A percentile compares a stretch with the other conserved stretches of the same genome.
Conservation (phyloP, 2,329 filamentous ascomycete genomes). For the Fusarium siculi region DNA sequence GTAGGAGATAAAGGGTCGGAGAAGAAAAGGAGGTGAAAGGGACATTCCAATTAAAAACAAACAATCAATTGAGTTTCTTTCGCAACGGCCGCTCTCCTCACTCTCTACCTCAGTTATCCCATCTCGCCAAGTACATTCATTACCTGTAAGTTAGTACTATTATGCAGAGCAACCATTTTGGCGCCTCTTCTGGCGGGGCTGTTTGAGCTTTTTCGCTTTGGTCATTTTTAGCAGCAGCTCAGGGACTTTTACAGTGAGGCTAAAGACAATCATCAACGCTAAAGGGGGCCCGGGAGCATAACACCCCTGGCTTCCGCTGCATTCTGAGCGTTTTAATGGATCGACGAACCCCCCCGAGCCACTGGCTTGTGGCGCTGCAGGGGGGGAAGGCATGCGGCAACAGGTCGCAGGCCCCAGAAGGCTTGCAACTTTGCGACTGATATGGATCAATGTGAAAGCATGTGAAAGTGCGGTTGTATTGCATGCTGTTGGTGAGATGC, state of each 20-base stretch:
- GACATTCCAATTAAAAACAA: constrained; percentile 5
- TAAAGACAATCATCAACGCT: constrained; percentile 19
- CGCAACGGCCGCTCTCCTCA: constrained; percentile 20
- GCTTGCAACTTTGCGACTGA: constrained; percentile 12
- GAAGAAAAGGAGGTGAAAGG: constrained; percentile 17
- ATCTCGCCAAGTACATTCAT: constrained; percentile 27
- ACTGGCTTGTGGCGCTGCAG: constrained; percentile 34
- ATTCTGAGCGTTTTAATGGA: constrained; percentile 27
- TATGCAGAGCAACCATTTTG: constrained; percentile 16
- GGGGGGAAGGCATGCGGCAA: constrained; percentile 12
- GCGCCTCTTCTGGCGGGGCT: constrained; percentile 24
- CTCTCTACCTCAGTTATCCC: neutral
- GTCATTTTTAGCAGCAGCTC: constrained; percentile 15
- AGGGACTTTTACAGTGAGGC: constrained; percentile 25
- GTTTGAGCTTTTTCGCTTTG: constrained; percentile 2
- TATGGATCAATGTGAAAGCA: constrained; percentile 21
- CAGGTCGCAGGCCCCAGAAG: neutral
- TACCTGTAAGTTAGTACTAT: neutral
- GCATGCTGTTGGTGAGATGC: constrained; percentile 34
- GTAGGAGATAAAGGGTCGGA: constrained; percentile 17
- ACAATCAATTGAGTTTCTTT: constrained; percentile 29
- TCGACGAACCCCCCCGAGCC: constrained; percentile 10
- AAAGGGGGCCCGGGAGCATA: constrained; percentile 23
- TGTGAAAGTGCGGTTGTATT: constrained; percentile 44
- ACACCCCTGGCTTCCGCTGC: constrained; percentile 19